phyloP scores from a whole-genome alignment of 2,329 filamentous ascomycete genomes.

The Fusarium concolor region DNA sequence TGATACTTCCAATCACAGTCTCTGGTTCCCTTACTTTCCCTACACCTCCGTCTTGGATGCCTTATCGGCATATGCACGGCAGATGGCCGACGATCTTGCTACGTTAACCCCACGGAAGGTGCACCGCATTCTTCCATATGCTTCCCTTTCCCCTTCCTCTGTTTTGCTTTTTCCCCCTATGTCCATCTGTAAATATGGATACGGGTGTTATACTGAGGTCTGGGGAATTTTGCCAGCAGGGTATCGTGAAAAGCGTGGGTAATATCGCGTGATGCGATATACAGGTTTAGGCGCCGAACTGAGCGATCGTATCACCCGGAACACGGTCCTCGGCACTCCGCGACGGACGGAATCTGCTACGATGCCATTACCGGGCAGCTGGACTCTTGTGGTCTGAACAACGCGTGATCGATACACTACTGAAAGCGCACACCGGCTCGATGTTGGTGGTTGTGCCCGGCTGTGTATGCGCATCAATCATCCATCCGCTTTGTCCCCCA shows the following conservation, averaged over 20 bases:
- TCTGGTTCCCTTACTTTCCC: slow-evolving; percentile 20
- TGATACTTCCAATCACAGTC: slow-evolving; percentile 40
- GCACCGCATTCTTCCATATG: slow-evolving; percentile 5
- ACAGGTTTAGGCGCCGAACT: slow-evolving; percentile 15
- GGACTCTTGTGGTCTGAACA: slow-evolving; percentile 21
- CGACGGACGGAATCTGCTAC: slow-evolving; percentile 10
- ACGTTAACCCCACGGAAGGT: slow-evolving; percentile 36
- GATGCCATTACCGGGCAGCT: background rate
- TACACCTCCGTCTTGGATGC: slow-evolving; percentile 33
- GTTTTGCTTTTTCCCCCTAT: slow-evolving; percentile 16
- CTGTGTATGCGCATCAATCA: background rate
- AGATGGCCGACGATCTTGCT: slow-evolving; percentile 46
- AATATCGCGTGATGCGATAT: slow-evolving; percentile 39
- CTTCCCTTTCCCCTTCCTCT: slow-evolving; percentile 7
- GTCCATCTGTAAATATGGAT: slow-evolving; percentile 4
- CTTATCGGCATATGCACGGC: slow-evolving; percentile 48
- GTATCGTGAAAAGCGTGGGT: slow-evolving; percentile 2
- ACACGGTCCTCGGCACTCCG: slow-evolving; percentile 38
- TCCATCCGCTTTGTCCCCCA: slow-evolving; percentile 7
- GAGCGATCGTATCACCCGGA: slow-evolving; percentile 38
- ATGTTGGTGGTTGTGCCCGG: slow-evolving; percentile 7
- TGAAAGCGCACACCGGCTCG: slow-evolving; percentile 10
- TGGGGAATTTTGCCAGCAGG: slow-evolving; percentile 19
- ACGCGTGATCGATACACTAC: slow-evolving; percentile 36
- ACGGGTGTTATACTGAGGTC: slow-evolving; percentile 14